These are phyloP conservation scores for Lineolata rhizophorae DNA, from an alignment of 495 filamentous ascomycete species.

Conservation along the genomic window DNA sequence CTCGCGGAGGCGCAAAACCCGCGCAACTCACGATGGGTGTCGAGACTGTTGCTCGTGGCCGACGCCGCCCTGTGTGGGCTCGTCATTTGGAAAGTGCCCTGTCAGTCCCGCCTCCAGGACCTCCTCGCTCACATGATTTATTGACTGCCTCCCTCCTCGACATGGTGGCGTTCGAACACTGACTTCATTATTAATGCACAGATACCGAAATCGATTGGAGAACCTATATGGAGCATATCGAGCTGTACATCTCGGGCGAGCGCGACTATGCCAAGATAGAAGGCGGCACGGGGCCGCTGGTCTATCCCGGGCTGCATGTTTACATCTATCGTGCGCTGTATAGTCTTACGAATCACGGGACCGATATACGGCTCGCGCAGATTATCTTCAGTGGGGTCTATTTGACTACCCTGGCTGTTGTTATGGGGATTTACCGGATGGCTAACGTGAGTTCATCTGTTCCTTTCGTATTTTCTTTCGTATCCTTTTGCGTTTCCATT, in stretches of 20 bases:
- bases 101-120: slow-evolving; percentile 40
- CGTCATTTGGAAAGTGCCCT: slow-evolving; percentile 71
- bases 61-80: slow-evolving; percentile 53
- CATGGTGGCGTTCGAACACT: too few relatives aligned
- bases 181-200: slow-evolving; percentile 13
- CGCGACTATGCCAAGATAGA: slow-evolving; percentile 69
- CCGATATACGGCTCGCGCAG: slow-evolving; percentile 59
- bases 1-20: slow-evolving; percentile 25
- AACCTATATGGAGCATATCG: slow-evolving; percentile 87
- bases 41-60: slow-evolving; percentile 42
- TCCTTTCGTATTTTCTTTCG: not conserved
- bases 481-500: too few relatives aligned
- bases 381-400: slow-evolving; percentile 62
- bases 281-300: slow-evolving; percentile 77
- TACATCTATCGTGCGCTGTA: slow-evolving; percentile 73
- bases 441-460: slow-evolving; percentile 33
- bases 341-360: slow-evolving; percentile 51
- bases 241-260: slow-evolving; percentile 60
- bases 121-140: too few relatives aligned
- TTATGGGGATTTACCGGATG: slow-evolving; percentile 60
- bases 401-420: slow-evolving; percentile 45
- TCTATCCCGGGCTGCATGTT: slow-evolving; percentile 86
- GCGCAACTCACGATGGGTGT: slow-evolving; percentile 37
- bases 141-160: too few relatives aligned
- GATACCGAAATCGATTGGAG: slow-evolving; percentile 98